phyloP scores from a whole-genome alignment of 129 eudicot genomes.

The Oenanthe sinensis region DNA sequence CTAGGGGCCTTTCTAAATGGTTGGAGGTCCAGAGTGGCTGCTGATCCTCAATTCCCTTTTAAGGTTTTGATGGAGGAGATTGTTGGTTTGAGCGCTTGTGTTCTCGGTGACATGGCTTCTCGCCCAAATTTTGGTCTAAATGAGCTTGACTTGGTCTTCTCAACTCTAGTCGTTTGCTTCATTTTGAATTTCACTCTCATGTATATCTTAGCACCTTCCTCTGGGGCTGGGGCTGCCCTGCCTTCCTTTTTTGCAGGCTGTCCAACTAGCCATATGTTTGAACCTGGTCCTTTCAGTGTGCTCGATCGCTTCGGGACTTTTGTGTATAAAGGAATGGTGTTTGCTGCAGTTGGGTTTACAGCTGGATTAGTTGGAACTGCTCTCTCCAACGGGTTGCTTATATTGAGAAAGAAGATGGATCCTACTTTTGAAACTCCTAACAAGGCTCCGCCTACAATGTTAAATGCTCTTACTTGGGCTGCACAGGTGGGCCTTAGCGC shows the following conservation, averaged over 20 bases:
- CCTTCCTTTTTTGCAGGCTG: conserved; percentile 60
- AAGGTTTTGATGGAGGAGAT: conserved; percentile 91
- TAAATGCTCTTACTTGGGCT: conserved; percentile 83
- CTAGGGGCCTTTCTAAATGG: conserved; percentile 58
- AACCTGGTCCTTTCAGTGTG: conserved; percentile 59
- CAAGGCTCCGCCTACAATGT: conserved; percentile 72
- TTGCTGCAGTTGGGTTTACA: conserved; percentile 79
- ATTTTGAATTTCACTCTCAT: conserved; percentile 54
- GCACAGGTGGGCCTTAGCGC: conserved; percentile 83
- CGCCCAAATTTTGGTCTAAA: conserved; percentile 93
- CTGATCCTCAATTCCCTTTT: conserved; percentile 90
- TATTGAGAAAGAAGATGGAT: conserved; percentile 85
- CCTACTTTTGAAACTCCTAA: conserved; percentile 78
- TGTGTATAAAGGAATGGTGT: conserved; percentile 72
- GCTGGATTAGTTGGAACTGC: conserved; percentile 93
- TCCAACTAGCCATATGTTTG: conserved; percentile 89
- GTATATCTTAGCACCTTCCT: conserved; percentile 84
- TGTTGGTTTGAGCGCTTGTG: conserved; percentile 78
- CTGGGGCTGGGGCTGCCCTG: conserved; percentile 36
- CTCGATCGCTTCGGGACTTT: conserved; percentile 62
- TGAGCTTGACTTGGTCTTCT: conserved; percentile 89
- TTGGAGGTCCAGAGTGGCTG: conserved; percentile 88
- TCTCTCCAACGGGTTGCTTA: conserved; percentile 62
- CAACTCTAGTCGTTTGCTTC: conserved; percentile 87
- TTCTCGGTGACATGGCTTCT: conserved; percentile 87